Evolutionary conservation across 2,329 filamentous ascomycete genomes (phyloP).

Genomic region (Clonostachys byssicola): DNA sequence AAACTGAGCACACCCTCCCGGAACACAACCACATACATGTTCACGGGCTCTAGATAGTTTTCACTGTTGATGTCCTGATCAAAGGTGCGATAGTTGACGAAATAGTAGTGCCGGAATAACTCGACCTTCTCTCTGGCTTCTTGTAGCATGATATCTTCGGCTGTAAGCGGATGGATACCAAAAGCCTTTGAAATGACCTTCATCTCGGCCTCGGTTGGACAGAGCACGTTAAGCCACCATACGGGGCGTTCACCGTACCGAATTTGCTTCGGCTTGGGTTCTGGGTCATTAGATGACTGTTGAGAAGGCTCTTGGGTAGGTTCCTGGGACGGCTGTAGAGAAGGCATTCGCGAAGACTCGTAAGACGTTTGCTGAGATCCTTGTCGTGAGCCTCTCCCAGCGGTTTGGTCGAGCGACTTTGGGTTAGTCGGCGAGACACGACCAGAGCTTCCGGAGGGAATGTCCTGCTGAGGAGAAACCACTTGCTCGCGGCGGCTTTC

Average conservation of each 20-base stretch:
- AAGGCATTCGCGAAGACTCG: not conserved
- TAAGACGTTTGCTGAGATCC: slow-evolving; percentile 10
- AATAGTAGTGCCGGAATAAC: slow-evolving; percentile 95
- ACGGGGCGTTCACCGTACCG: slow-evolving; percentile 80
- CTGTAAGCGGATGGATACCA: slow-evolving; percentile 90
- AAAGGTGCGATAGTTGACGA: slow-evolving; percentile 97
- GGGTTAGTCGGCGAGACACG: too few relatives aligned
- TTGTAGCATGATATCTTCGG: slow-evolving; percentile 96
- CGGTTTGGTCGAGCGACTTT: slow-evolving; percentile 13
- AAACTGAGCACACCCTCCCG: slow-evolving; percentile 93
- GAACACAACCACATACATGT: slow-evolving; percentile 97
- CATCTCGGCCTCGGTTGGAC: slow-evolving; percentile 93
- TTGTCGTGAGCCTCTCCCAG: slow-evolving; percentile 43
- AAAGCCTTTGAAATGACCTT: slow-evolving; percentile 88
- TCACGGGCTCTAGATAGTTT: slow-evolving; percentile 89
- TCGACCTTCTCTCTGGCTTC: slow-evolving; percentile 98
- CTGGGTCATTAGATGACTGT: slow-evolving; percentile 1
- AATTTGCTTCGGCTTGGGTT: slow-evolving; percentile 34
- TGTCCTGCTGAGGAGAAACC: slow-evolving; percentile 18
- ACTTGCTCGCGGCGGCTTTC: slow-evolving; percentile 18
- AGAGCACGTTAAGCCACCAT: slow-evolving; percentile 94
- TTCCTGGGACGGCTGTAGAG: too few relatives aligned
- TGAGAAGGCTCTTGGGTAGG: too few relatives aligned
- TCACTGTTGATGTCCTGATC: slow-evolving; percentile 90
- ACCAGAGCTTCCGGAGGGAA: not conserved